These are phyloP conservation scores for Juncus inflexus DNA, from an alignment of 176 grass and related monocot species.

Conservation along the genomic window DNA sequence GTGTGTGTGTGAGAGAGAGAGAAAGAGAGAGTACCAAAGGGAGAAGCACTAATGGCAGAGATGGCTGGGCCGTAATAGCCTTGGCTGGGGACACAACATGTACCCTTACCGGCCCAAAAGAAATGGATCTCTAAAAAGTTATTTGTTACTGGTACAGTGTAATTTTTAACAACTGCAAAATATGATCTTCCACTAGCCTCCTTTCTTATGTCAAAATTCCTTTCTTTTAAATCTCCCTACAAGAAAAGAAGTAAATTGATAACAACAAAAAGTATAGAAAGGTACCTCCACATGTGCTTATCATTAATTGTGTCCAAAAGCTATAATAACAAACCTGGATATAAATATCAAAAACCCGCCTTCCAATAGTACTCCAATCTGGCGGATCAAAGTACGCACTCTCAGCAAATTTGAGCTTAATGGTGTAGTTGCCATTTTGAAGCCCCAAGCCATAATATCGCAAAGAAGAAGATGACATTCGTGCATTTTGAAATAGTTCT, in stretches of 20 bases:
- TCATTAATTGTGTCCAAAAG: not conserved
- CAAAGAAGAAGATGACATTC: conserved; percentile 75
- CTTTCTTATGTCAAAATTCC: conserved; percentile 91
- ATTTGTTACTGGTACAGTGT: conserved; percentile 50
- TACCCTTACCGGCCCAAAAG: conserved; percentile 27
- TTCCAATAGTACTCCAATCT: conserved; percentile 45
- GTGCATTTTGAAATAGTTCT: conserved; percentile 61
- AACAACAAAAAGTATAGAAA: not conserved
- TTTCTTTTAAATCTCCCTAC: conserved; percentile 56
- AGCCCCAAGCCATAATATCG: conserved; percentile 87
- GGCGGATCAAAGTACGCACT: conserved; percentile 33
- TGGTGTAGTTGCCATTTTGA: conserved; percentile 87
- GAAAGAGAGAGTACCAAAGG: not conserved
- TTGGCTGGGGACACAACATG: conserved; percentile 71
- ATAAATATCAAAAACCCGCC: conserved; percentile 87
- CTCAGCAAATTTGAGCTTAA: conserved; percentile 75
- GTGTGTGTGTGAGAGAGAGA: conserved; percentile 45
- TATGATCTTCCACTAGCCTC: conserved; percentile 58
- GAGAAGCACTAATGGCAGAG: conserved; percentile 26
- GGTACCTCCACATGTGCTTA: too few relatives aligned
- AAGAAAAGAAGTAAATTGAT: conserved; percentile 12
- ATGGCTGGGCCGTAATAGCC: conserved; percentile 69
- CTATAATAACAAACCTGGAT: conserved; percentile 45
- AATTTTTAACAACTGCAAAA: conserved; percentile 46
- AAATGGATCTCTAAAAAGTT: conserved; percentile 95